These are phyloP conservation scores for Chlamydomonas sphaeroides DNA, from an alignment of 139 green algal genomes.

Conservation along the genomic window DNA sequence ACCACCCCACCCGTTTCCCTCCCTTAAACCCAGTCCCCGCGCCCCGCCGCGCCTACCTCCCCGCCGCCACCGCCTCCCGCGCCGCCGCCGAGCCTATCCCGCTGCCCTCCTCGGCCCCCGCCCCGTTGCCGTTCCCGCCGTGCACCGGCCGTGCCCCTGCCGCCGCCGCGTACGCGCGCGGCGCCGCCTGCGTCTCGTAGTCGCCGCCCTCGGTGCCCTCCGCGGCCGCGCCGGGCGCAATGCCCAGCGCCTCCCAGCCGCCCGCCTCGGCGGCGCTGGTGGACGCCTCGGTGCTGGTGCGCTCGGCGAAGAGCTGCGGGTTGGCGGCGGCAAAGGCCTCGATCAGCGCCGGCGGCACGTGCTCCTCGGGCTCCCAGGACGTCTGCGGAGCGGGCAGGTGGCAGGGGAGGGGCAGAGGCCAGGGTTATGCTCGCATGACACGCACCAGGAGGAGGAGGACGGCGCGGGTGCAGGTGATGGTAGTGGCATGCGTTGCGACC, in stretches of 20 bases:
- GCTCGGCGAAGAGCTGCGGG: constrained; percentile 48
- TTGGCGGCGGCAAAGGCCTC: constrained; percentile 64
- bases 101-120: neutral
- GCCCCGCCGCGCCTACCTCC: neutral
- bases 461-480: no score
- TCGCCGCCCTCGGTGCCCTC: neutral
- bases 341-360: constrained; percentile 74
- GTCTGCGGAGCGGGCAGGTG: constrained; percentile 14
- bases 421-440: no score
- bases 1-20: no score
- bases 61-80: constrained; percentile 28
- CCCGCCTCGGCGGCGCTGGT: neutral
- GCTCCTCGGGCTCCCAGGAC: constrained; percentile 84
- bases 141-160: neutral
- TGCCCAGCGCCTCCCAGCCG: neutral
- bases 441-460: no score
- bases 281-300: constrained; percentile 19
- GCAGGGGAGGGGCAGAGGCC: neutral
- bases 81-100: constrained; percentile 1
- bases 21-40: neutral
- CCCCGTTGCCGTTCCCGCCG: neutral
- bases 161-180: neutral
- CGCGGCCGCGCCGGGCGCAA: neutral
- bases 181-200: constrained; percentile 26
- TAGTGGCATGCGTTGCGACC: no score